Base-by-base conservation (phyloP, 164 flowering plant species). In the Sedum album region DNA sequence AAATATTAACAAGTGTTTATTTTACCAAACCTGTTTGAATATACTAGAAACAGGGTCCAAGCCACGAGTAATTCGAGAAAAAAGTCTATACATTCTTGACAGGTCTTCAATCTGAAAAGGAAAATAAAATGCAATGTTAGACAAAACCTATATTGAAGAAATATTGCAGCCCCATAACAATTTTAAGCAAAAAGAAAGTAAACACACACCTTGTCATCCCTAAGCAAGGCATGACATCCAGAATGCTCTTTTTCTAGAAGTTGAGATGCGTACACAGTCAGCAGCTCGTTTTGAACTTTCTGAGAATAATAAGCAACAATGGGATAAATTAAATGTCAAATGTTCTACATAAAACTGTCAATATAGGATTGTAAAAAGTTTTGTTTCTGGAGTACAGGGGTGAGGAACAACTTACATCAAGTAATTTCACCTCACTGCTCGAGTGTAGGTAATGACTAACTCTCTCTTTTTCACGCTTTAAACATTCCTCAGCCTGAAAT, bases 221-320 rank as follows among this genome's bases (percentile, higher is more conserved):
- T 74, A 26, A 84, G 83, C 68, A 85, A 67, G n/a, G 76, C 79
- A 63, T 67, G 85, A 31, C 77, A 79, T 66, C 89, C 89, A 60
- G 99, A 94, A 69, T 87, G 85, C 79, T 94, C 98, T 73, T 94
- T 91, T 64, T 91, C 96, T 67, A 94, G 84, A 8, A 66, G 68
- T 20, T 66, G 68, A 31, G 49, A 39, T 23, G 57, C 49, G 44
- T 66, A 66, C 21, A 44, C 68, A 42, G 57, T 23, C 53, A 66
- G 26, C 53, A 66, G n/a, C 57, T 66, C 68, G 13, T 41, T 41
- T 66, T 66, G 68, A 41, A 30, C 68, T 66, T 66, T 66, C 68
- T 65, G 67, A 23, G 25, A 55, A 31, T 20, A 64, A 14, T 15
- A 38, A 38, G 42, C 36, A 33, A 65, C 42, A 41, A 65, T 13